Evolutionary conservation across 2,329 filamentous ascomycete genomes (phyloP), one percentile per base, ranked within the genome.

Genomic region (Echinosphaeria canescens): DNA sequence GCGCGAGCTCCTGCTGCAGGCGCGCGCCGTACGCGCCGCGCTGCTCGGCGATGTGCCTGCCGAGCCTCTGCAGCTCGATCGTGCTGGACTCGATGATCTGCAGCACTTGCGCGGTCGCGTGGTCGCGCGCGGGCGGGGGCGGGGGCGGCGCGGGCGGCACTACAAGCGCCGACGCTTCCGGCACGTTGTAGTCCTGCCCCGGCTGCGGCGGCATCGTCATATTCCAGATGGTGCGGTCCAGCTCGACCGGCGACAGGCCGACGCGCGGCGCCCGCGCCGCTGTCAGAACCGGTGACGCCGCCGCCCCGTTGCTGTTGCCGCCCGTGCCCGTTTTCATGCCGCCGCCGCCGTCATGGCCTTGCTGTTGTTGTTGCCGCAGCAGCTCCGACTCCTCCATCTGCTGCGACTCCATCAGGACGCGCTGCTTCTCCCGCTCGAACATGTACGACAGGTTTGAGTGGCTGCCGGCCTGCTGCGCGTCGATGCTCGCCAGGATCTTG

Each of bases 401-500:
- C 9, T 33, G 33, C 3, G 42, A 42, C 6, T 34, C 31, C 11
- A 30, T 29, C 4, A 46, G 22, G 15, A 45, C 37, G 10, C 46
- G 45, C 14, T 29, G 30, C 29, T 41, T 42, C 33, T 51, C 47
- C 13, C 45, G 41, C 25, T 41, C 36, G 20, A 47, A 44, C 25
- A 50, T 39, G 31, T 40, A 41, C 15, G 41, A 20, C 13, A 50
- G 30, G 24, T 48, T 49, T 13, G 41, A 35, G 15, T 36, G 36
- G 13, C 49, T 42, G 10, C 36, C 42, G 2, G 29, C 30, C 10
- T 35, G 36, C 27, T 47, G 40, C 27, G 36, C 35, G 17, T 50
- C 44, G 19, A 49, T 30, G 17, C 37, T 42, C 17, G 40, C 30
- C 9, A 47, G 32, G 23, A 44, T 42, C 16, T 31, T 27, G 29